Percentiles rank a stretch among this genome's conserved stretches.
Evolutionary conservation across 352 stramenopile genomes (phyloP).

Genomic region (Elongisporangium anandrum): DNA sequence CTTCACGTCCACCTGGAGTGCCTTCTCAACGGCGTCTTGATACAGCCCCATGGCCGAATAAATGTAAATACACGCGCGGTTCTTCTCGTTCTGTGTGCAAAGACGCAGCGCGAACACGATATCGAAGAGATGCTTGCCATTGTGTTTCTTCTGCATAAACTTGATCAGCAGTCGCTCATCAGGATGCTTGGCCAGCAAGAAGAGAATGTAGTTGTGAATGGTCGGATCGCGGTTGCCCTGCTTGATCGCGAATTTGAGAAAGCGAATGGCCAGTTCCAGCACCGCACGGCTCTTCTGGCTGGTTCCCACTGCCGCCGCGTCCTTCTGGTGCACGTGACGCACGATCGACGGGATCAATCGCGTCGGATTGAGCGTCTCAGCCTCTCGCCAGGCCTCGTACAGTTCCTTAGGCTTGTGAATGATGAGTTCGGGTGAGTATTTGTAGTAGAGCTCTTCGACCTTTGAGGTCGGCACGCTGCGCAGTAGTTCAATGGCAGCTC

Average conservation of each 20-base stretch:
- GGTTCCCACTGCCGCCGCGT: constrained; percentile 13
- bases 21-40: constrained; percentile 91
- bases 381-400: constrained; percentile 90
- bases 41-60: constrained; percentile 92
- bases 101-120: constrained; percentile 90
- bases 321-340: constrained; percentile 84
- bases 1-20: constrained; percentile 88
- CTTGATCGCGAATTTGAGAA: constrained; percentile 93
- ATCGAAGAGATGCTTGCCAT: constrained; percentile 86
- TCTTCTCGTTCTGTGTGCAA: constrained; percentile 91
- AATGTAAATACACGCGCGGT: constrained; percentile 92
- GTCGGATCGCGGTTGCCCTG: constrained; percentile 86
- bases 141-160: constrained; percentile 88
- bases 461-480: constrained; percentile 86
- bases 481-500: constrained; percentile 85
- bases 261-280: constrained; percentile 89
- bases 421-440: constrained; percentile 92
- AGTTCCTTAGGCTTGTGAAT: constrained; percentile 89
- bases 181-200: constrained; percentile 86
- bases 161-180: constrained; percentile 88
- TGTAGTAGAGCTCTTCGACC: constrained; percentile 93
- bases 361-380: constrained; percentile 86
- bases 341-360: constrained; percentile 92
- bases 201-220: constrained; percentile 93
- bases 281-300: constrained; percentile 62